A percentile compares a stretch with the other conserved stretches of the same genome.
Evolutionary conservation across 805 yeast species (phyloP).

Genomic region (Kluyveromyces wickerhamii): DNA sequence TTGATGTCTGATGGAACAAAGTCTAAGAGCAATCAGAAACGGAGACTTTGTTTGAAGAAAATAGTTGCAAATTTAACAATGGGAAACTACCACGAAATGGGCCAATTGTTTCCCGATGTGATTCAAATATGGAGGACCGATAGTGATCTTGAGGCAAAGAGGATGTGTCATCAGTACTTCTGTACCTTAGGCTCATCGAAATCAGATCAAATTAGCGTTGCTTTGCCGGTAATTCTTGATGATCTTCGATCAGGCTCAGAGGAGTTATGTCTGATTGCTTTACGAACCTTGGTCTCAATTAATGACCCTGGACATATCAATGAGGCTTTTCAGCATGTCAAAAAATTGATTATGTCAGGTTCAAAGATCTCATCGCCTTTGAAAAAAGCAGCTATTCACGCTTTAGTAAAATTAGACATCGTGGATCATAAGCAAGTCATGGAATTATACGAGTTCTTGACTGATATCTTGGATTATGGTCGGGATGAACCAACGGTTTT

Average conservation of each 20-base stretch:
- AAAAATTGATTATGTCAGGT: conserved; percentile 27
- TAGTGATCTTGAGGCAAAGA: conserved; percentile 61
- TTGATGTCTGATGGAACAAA: conserved; percentile 1
- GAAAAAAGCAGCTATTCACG: conserved; percentile 60
- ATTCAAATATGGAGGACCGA: conserved; percentile 41
- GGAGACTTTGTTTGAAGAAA: conserved; percentile 52
- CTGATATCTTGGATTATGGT: conserved; percentile 35
- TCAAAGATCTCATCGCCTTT: conserved; percentile 42
- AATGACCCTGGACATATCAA: conserved; percentile 44
- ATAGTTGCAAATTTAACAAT: conserved; percentile 77
- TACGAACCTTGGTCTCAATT: conserved; percentile 57
- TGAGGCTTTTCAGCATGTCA: conserved; percentile 30
- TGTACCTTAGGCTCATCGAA: conserved; percentile 50
- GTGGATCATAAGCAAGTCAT: conserved; percentile 41
- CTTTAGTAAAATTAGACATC: conserved; percentile 61
- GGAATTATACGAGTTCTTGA: conserved; percentile 34
- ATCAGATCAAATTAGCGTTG: conserved; percentile 47
- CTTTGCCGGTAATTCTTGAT: conserved; percentile 45
- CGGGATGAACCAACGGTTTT: conserved; percentile 51
- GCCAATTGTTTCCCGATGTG: conserved; percentile 57
- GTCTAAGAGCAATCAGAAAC: conserved; percentile 24
- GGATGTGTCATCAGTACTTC: conserved; percentile 62
- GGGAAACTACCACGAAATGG: conserved; percentile 66
- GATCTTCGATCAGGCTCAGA: conserved; percentile 47
- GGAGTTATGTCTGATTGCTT: conserved; percentile 47